Evolutionary conservation across 2,329 filamentous ascomycete genomes (phyloP).

Genomic region (Talaromyces sp.): DNA sequence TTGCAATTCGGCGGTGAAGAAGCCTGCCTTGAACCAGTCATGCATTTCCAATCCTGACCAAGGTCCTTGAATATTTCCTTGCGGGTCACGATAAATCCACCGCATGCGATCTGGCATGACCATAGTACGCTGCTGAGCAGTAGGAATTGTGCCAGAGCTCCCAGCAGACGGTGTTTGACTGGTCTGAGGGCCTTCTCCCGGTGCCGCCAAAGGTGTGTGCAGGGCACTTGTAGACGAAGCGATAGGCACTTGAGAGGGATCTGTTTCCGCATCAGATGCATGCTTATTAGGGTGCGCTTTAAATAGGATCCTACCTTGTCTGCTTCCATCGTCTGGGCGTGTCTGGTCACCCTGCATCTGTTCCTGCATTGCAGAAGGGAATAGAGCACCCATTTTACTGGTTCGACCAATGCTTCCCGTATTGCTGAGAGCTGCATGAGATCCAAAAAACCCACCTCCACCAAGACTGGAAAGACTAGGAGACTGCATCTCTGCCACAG

Average conservation of each 20-base stretch:
- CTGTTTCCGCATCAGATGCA: constrained; percentile 2
- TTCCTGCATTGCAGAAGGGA: constrained; percentile 83
- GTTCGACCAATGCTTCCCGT: constrained; percentile 66
- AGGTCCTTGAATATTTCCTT: constrained; percentile 85
- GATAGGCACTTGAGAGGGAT: constrained; percentile 30
- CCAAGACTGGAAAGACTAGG: constrained; percentile 36
- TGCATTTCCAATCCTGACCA: constrained; percentile 99
- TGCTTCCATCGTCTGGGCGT: constrained; percentile 58
- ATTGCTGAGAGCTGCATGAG: constrained; percentile 47
- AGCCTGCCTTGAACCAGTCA: constrained; percentile 98
- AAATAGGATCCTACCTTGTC: constrained; percentile 45
- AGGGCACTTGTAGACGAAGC: constrained; percentile 29
- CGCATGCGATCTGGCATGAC: constrained; percentile 99
- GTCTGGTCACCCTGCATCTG: constrained; percentile 66
- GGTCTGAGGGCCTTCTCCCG: constrained; percentile 25
- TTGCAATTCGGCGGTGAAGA: constrained; percentile 89
- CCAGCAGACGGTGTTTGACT: constrained; percentile 29
- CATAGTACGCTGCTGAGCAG: constrained; percentile 76
- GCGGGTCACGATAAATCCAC: constrained; percentile 96
- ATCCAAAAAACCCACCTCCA: constrained; percentile 57
- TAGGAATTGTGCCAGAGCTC: constrained; percentile 60
- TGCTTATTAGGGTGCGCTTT: background rate
- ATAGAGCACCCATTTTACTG: constrained; percentile 81
- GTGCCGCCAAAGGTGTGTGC: constrained; percentile 22
- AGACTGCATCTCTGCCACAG: constrained; percentile 67